Base-by-base conservation (phyloP, 2,329 filamentous ascomycete species). In the Talaromyces amestolkiae region DNA sequence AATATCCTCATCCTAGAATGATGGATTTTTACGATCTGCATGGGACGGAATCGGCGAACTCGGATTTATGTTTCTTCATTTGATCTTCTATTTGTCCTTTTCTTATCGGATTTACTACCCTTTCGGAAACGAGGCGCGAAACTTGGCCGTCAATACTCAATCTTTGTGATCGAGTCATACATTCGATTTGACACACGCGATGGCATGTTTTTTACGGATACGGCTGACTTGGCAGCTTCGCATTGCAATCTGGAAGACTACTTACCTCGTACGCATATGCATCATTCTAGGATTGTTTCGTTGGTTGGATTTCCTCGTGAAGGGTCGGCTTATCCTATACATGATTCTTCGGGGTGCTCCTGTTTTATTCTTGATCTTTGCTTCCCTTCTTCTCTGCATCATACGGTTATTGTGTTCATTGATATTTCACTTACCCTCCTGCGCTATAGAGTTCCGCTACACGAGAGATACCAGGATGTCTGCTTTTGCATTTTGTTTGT, bases 41-140 rank as follows among this genome's bases (percentile, higher is more conserved):
- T 78, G 76, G 75, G 73, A 75, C 71, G 73, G 75, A 77, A 70
- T 70, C 70, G 76, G 76, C 76, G 76, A 78, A 76, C 74, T 74
- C 70, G 72, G 75, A 71, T 74, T 54, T 66, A 64, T 58, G n/a
- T 64, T 58, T 69, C 75, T 71, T 74, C 72, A 63, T 66, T 65
- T 66, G 62, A 65, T 66, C 64, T 58, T 65, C 60, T 61, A 59
- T 39, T 54, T 63, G 59, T 56, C 54, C 56, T 61, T 65, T 58
- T 51, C 22, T 64, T 63, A 59, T 33, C 39, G 22, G 19, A 59
- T 59, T 41, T 59, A 31, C 56, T 59, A 31, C 56, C 8, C 37
- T 43, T 45, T 45, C 17, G 43, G 53, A 35, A 35, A 58, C 15
- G 45, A 45, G 31, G 35, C 53, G 59, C 33, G 41, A 37, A 47